A percentile compares a stretch with the other conserved stretches of the same genome.
These are phyloP conservation scores for Colletotrichum incanum DNA, from an alignment of 2,329 filamentous ascomycete species.

Conservation along the genomic window DNA sequence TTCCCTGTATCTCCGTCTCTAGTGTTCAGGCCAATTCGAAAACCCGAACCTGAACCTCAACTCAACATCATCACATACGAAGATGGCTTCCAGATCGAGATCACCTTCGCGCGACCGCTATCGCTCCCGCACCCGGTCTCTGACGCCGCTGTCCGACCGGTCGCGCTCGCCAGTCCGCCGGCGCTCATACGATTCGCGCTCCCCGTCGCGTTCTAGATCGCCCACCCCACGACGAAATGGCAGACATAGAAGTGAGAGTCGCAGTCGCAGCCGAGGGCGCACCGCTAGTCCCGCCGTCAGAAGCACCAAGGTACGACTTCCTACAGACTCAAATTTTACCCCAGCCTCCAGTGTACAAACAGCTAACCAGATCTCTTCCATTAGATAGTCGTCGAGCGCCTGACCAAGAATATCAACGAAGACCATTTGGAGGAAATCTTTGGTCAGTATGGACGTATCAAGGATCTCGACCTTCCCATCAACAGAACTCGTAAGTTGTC, in stretches of 20 bases:
- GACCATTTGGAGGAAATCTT: slow-evolving; percentile 94
- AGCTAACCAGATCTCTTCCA: slow-evolving; percentile 14
- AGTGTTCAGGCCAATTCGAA: background rate
- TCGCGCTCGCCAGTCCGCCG: slow-evolving; percentile 53
- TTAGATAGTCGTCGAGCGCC: slow-evolving; percentile 95
- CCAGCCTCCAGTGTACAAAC: background rate
- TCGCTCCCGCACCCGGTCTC: slow-evolving; percentile 55
- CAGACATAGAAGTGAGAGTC: slow-evolving; percentile 51
- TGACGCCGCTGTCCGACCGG: slow-evolving; percentile 52
- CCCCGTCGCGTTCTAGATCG: slow-evolving; percentile 51
- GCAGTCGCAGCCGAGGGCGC: slow-evolving; percentile 50
- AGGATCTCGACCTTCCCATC: slow-evolving; percentile 90
- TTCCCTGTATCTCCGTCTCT: background rate
- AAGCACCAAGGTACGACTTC: slow-evolving; percentile 67
- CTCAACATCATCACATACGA: slow-evolving; percentile 6
- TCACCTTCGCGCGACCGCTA: slow-evolving; percentile 50
- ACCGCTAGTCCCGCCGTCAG: slow-evolving; percentile 52
- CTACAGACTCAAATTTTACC: slow-evolving; percentile 38
- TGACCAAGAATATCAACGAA: slow-evolving; percentile 95
- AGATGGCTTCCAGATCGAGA: slow-evolving; percentile 42
- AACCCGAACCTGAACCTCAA: background rate
- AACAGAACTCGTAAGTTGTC: slow-evolving; percentile 67
- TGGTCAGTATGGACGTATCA: slow-evolving; percentile 86
- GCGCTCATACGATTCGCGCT: slow-evolving; percentile 52
- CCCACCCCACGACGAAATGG: slow-evolving; percentile 55